Percentiles rank a stretch among this genome's conserved stretches.
phyloP scores from a whole-genome alignment of 306 rosid genomes.

The Fragaria vesca region DNA sequence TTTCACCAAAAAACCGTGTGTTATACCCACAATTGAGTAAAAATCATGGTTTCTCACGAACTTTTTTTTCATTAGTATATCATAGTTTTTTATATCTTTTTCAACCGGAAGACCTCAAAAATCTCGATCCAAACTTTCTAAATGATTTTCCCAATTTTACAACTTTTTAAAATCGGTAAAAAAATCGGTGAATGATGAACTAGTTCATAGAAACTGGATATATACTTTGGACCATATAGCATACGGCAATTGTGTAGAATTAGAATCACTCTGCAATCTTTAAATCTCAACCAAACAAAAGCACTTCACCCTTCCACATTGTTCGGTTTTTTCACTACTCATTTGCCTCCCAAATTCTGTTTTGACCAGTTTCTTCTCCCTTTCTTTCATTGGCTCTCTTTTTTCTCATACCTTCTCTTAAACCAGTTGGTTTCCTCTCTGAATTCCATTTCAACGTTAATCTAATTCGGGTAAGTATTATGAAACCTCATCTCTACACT shows the following conservation, averaged over 20 bases:
- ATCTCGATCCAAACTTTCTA: not conserved
- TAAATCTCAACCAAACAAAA: conserved; percentile 1
- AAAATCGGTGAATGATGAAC: not conserved
- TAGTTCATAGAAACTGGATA: not conserved
- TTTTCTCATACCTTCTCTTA: not conserved
- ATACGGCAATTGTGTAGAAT: not conserved
- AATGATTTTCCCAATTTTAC: not conserved
- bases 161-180: not conserved
- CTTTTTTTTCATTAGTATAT: not conserved
- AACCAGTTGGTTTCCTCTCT: not conserved
- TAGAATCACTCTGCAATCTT: not conserved
- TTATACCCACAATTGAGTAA: not conserved
- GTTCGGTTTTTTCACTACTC: not conserved
- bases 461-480: not conserved
- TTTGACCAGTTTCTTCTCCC: conserved; percentile 7
- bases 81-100: no score
- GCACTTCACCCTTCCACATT: not conserved
- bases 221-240: not conserved
- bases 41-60: not conserved
- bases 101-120: not conserved
- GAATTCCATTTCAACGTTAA: not conserved
- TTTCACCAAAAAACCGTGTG: not conserved
- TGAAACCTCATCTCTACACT: not conserved
- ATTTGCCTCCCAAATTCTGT: not conserved
- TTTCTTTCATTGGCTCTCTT: not conserved